Evolutionary conservation across 805 yeast genomes (phyloP).

Genomic region (Ogataea degrootiae): DNA sequence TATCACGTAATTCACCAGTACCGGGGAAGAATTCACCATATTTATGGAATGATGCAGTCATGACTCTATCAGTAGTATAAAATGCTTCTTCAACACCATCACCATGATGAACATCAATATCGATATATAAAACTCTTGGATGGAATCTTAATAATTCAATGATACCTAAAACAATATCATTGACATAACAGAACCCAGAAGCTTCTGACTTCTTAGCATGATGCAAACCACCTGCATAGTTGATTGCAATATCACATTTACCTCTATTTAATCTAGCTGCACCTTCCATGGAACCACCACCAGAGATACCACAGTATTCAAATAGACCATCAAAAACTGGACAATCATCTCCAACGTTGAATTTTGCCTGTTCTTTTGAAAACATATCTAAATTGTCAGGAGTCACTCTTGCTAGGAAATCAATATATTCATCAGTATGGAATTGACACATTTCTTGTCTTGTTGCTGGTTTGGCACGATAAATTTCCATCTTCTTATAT

Average conservation of each 20-base stretch:
- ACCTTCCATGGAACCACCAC: slow-evolving; percentile 90
- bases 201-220: slow-evolving; percentile 91
- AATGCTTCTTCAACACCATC: slow-evolving; percentile 96
- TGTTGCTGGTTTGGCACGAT: slow-evolving; percentile 96
- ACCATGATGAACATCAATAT: slow-evolving; percentile 90
- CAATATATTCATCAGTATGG: slow-evolving; percentile 96
- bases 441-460: slow-evolving; percentile 97
- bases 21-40: slow-evolving; percentile 94
- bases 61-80: slow-evolving; percentile 85
- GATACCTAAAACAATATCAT: slow-evolving; percentile 84
- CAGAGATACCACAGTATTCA: slow-evolving; percentile 72
- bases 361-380: slow-evolving; percentile 81
- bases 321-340: slow-evolving; percentile 78
- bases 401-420: slow-evolving; percentile 82
- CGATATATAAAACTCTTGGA: slow-evolving; percentile 83
- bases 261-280: slow-evolving; percentile 77
- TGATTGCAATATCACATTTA: slow-evolving; percentile 86
- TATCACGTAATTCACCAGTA: slow-evolving; percentile 81
- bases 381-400: slow-evolving; percentile 89
- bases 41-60: slow-evolving; percentile 88
- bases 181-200: slow-evolving; percentile 85
- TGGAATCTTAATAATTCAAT: slow-evolving; percentile 74
- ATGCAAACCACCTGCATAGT: slow-evolving; percentile 91
- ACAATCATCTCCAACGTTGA: slow-evolving; percentile 95
- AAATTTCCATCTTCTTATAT: slow-evolving; percentile 94